Conservation (phyloP, 108 stramenopile genomes). For the Cyclotella cryptica region DNA sequence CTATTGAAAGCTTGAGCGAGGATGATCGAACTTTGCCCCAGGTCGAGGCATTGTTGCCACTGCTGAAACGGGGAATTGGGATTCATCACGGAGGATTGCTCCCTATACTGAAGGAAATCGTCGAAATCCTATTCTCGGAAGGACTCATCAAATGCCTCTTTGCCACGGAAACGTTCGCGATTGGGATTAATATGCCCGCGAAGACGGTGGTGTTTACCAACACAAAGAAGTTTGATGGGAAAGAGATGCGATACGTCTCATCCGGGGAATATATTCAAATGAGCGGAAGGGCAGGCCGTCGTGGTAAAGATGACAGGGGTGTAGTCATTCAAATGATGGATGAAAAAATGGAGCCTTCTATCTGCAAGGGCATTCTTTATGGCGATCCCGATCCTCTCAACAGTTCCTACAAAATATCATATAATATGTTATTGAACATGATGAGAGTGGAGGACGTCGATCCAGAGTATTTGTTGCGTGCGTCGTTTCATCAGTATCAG, state of each 20-base stretch:
- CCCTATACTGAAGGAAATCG: conserved; percentile 99
- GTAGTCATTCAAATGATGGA: conserved; percentile 99
- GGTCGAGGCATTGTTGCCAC: conserved; percentile 92
- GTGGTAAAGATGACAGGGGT: conserved; percentile 98
- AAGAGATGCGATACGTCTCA: conserved; percentile 88
- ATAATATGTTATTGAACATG: conserved; percentile 99
- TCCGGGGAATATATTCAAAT: conserved; percentile 99
- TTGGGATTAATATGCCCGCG: conserved; percentile 99
- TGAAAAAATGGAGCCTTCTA: conserved; percentile 98
- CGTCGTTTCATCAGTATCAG: conserved; percentile 97
- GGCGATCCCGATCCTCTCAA: conserved; percentile 97
- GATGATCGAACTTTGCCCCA: conserved; percentile 97
- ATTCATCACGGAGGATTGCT: conserved; percentile 99
- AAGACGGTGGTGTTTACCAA: conserved; percentile 99
- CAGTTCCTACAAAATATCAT: conserved; percentile 95
- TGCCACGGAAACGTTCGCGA: conserved; percentile 99
- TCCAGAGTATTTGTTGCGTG: conserved; percentile 94
- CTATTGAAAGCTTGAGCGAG: conserved; percentile 94
- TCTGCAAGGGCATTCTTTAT: conserved; percentile 94
- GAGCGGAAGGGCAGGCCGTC: conserved; percentile 97
- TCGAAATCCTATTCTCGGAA: conserved; percentile 98
- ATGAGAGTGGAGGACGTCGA: conserved; percentile 98
- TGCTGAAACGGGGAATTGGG: conserved; percentile 97
- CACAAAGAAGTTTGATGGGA: conserved; percentile 97
- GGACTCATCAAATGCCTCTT: conserved; percentile 97